Base-by-base conservation (phyloP, 2,329 filamentous ascomycete species). In the Pseudonectria buxi region DNA sequence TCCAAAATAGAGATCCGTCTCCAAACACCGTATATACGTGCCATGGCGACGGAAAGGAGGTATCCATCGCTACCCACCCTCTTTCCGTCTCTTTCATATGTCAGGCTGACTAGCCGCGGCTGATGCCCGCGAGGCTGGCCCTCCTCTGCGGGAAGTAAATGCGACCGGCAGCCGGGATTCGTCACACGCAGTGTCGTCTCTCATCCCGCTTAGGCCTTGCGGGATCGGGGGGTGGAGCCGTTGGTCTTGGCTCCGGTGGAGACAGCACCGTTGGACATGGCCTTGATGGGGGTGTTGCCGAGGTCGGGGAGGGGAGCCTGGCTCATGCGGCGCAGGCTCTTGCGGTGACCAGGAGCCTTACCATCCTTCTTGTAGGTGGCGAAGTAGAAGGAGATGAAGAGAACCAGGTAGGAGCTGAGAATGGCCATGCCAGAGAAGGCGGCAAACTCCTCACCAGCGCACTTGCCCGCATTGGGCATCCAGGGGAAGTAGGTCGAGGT, bases 361-460 rank as follows among this genome's bases (percentile, higher is more conserved):
- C 79, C 77, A 44, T 83, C 81, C 73, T 87, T 89, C 71, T 83
- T 85, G 72, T 98, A 98, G 43, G 90, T 98, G 49, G 88, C 88
- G 52, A 94, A 76, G 76, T 96, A 98, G 81, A 98, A 98, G 33
- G 84, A 90, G 69, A 98, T 95, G 80, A 98, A 98, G 50, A 98
- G 85, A 46, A 96, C 76, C 41, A 98, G 79, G 78, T 96, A 98
- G 24, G 87, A 94, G 68, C 79, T 89, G 59, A 98, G 73, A 55
- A 95, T 94, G 49, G 74, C 86, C 53, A 95, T 94, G 52, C 90
- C 90, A 41, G 89, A 76, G 57, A 95, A 86, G 29, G 90, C 90
- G 32, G 90, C 90, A 56, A 95, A 96, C 66, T 96, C 92, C 72
- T 96, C 90, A 56, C 90, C 90, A 27, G 90, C 87, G 63, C 90